These are phyloP conservation scores for Nitzschia sp. DNA, from an alignment of 108 stramenopile genomes.

Conservation along the genomic window DNA sequence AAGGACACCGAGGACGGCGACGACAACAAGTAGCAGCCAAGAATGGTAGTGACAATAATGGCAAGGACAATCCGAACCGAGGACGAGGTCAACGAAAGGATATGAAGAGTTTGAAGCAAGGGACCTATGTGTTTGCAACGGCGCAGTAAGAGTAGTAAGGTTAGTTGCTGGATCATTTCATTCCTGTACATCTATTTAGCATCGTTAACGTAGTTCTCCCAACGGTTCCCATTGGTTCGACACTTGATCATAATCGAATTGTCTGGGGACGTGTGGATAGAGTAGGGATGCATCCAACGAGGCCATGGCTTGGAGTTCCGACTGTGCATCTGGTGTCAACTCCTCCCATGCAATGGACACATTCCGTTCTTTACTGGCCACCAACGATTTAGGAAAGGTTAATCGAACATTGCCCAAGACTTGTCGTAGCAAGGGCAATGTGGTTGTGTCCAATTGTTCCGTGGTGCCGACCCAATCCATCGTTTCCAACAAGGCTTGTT, in stretches of 20 bases:
- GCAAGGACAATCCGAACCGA: slow-evolving; percentile 32
- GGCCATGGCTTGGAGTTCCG: slow-evolving; percentile 11
- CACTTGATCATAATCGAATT: not conserved
- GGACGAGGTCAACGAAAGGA: slow-evolving; percentile 70
- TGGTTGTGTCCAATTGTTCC: slow-evolving; percentile 13
- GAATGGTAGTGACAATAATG: slow-evolving; percentile 21
- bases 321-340: not conserved
- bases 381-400: not conserved
- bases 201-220: too few species aligned
- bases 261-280: not conserved
- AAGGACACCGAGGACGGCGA: too few species aligned
- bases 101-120: slow-evolving; percentile 80
- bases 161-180: too few species aligned
- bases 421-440: slow-evolving; percentile 16
- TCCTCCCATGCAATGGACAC: slow-evolving; percentile 9
- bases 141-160: too few species aligned
- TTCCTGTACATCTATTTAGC: too few species aligned
- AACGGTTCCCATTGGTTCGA: not conserved
- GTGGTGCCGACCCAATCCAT: slow-evolving; percentile 38
- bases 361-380: not conserved
- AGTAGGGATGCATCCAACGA: slow-evolving; percentile 5
- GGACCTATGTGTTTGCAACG: slow-evolving; percentile 16
- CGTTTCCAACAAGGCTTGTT: slow-evolving; percentile 4
- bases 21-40: slow-evolving; percentile 33
- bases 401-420: slow-evolving; percentile 6